These are phyloP conservation scores for Suillus alpinus DNA, from an alignment of 768 basidiomycete species.

Conservation along the genomic window DNA sequence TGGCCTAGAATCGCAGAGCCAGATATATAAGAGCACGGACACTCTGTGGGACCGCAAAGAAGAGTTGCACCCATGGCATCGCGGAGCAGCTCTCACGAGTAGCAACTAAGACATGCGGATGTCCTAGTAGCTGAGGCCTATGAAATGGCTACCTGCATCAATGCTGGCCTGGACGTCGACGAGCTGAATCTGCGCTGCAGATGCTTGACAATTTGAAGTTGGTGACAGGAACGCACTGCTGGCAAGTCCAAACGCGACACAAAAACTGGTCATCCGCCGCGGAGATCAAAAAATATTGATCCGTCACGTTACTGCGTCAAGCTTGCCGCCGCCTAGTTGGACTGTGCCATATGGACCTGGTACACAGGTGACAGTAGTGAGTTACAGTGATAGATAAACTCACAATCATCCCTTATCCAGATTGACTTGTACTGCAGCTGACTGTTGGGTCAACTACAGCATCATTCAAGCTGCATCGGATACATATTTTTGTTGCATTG, in stretches of 20 bases:
- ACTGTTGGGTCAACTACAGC: background rate
- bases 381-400: background rate
- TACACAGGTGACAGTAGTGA: background rate
- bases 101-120: background rate
- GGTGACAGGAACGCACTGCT: background rate
- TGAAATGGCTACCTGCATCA: no score
- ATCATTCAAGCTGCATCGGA: background rate
- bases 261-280: background rate
- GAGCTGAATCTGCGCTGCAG: background rate
- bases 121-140: background rate
- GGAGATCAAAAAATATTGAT: background rate
- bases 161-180: no score
- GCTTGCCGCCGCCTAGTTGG: background rate
- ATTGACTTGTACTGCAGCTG: background rate
- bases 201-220: background rate
- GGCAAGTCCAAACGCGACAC: background rate
- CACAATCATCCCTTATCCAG: background rate
- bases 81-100: background rate
- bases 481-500: background rate
- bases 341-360: no score
- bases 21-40: slow-evolving; percentile 6
- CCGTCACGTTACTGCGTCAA: background rate
- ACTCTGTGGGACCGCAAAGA: slow-evolving; percentile 4
- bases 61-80: background rate
- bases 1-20: slow-evolving; percentile 4